Evolutionary conservation across 2,329 filamentous ascomycete species (phyloP).

Genomic region (Corinectria fuckeliana): DNA sequence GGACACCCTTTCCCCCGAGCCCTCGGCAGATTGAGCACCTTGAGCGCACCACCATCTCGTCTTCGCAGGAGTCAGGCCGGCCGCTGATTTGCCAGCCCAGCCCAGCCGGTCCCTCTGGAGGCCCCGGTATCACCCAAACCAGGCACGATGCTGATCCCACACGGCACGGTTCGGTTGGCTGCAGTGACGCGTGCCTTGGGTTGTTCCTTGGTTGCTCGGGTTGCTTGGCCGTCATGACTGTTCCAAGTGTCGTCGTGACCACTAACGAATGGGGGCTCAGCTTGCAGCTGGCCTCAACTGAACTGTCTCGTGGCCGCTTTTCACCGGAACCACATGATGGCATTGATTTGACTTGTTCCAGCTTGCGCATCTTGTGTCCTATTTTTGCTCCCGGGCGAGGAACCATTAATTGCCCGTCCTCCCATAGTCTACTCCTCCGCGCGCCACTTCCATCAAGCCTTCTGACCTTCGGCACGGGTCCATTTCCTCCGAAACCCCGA

Average conservation of each 20-base stretch:
- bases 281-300: conserved; percentile 5
- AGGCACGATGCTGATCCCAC: conserved; percentile 24
- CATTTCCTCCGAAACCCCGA: conserved; percentile 21
- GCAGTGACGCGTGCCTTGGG: conserved; percentile 35
- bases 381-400: background rate
- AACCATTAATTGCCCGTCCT: conserved; percentile 1
- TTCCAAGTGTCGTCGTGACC: conserved; percentile 14
- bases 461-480: conserved; percentile 12
- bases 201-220: no score
- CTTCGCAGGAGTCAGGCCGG: background rate
- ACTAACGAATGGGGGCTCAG: conserved; percentile 2
- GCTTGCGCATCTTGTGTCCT: background rate
- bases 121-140: conserved; percentile 4
- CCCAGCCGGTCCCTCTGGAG: background rate
- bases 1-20: background rate
- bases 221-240: background rate
- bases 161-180: conserved; percentile 29
- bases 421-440: background rate
- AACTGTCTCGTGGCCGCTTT: conserved; percentile 30
- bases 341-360: conserved; percentile 2
- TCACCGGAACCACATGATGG: conserved; percentile 33
- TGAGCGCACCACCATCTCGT: background rate
- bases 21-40: background rate
- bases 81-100: conserved; percentile 9
- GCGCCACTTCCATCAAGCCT: background rate